Conservation (phyloP, 108 stramenopile genomes). For the Schizochytrium sp. region DNA sequence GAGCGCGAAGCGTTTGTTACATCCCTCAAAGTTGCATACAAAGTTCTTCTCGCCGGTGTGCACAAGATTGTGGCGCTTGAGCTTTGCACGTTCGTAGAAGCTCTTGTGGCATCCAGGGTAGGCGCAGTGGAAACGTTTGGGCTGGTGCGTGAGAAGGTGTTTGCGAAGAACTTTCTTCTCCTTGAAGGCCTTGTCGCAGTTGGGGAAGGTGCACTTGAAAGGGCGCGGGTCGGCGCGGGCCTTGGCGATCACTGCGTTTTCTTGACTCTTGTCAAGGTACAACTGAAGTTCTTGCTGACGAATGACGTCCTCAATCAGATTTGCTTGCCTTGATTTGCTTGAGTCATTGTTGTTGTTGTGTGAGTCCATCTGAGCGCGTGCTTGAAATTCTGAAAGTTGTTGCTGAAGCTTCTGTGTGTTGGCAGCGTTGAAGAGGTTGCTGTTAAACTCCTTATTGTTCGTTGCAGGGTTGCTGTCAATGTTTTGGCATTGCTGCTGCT, state of each 20-base stretch:
- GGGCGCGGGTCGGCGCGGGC: conserved; percentile 39
- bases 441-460: no score
- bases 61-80: conserved; percentile 5
- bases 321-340: not conserved
- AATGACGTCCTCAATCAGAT: not conserved
- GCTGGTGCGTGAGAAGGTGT: conserved; percentile 58
- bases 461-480: no score
- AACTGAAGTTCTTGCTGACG: conserved; percentile 25
- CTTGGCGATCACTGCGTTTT: not conserved
- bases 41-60: conserved; percentile 45
- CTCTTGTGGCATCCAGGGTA: conserved; percentile 35
- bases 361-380: not conserved
- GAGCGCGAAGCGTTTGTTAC: conserved; percentile 60
- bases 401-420: not conserved
- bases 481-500: no score
- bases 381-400: not conserved
- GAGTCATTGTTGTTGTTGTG: not conserved
- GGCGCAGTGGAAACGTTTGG: conserved; percentile 48
- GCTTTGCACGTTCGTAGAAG: conserved; percentile 50
- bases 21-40: conserved; percentile 48
- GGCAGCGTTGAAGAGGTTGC: no score
- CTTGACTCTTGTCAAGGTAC: conserved; percentile 28
- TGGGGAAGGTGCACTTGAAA: conserved; percentile 38
- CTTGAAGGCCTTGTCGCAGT: conserved; percentile 41
- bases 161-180: conserved; percentile 57